Evolutionary conservation across 805 yeast genomes (phyloP).

Genomic region (Cyberlindnera subsufficiens): DNA sequence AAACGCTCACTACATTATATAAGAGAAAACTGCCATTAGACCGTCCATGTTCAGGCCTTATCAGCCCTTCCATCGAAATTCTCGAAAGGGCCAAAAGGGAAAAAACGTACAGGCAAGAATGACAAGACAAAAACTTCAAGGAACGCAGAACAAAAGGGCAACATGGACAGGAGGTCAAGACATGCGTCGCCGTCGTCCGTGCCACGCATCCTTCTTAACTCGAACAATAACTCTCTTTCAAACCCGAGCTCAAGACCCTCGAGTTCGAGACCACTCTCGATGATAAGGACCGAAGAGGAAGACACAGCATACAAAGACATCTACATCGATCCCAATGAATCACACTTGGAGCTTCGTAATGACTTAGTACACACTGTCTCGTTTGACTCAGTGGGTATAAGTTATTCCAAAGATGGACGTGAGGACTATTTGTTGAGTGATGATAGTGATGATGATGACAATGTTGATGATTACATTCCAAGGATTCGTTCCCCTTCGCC

Average conservation of each 20-base stretch:
- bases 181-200: too few species aligned
- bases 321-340: neutral
- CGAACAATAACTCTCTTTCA: neutral
- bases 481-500: slow-evolving; percentile 12
- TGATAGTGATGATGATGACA: slow-evolving; percentile 2
- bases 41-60: too few species aligned
- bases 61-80: too few species aligned
- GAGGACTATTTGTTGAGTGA: neutral
- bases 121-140: too few species aligned
- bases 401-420: slow-evolving; percentile 2
- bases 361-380: slow-evolving; percentile 3
- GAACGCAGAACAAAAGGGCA: too few species aligned
- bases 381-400: slow-evolving; percentile 6
- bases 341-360: neutral
- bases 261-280: neutral
- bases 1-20: too few species aligned
- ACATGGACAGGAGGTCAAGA: too few species aligned
- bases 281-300: neutral
- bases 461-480: neutral
- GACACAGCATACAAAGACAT: slow-evolving; percentile 1
- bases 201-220: slow-evolving; percentile 1
- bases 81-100: too few species aligned
- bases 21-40: too few species aligned
- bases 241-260: neutral
- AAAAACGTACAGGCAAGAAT: too few species aligned